Base-by-base conservation (phyloP, 2,329 filamentous ascomycete genomes). In the Fusarium begoniae region DNA sequence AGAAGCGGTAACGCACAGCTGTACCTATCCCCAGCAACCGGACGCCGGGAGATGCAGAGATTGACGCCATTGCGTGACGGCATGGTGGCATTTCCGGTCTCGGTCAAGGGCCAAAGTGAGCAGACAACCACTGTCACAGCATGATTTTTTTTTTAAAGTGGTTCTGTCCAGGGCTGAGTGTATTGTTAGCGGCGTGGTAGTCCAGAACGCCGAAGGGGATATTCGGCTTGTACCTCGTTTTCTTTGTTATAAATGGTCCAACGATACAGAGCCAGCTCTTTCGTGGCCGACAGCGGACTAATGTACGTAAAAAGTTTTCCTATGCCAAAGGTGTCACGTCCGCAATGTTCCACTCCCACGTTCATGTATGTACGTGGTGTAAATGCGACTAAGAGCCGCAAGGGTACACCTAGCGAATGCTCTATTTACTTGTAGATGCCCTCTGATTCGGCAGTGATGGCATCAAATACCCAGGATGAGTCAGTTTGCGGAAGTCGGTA, bases 61-160 rank as follows among this genome's bases (percentile, higher is more conserved):
- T 73, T 78, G 77, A 78, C 77, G 77, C 77, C 77, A 78, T 78
- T 67, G 74, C 57, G 70, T 75, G 74, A 73, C 64, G 68, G 72
- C 77, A 78, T 79, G 77, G 68, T 78, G 75, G 75, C 70, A 78
- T 76, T 68, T 66, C 69, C 59, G 55, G 57, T 75, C 65, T 74
- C 67, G 73, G 72, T 61, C 72, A 75, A 72, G 63, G 59, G 59
- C 40, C 51, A 72, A 40, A 61, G 59, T 24, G 58, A 73, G 50
- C 32, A 68, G 47, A 63, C 48, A 48, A 44, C 37, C 28, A 38
- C 48, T 58, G 55, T 55, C 53, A 44, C 43, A 63, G 41, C 45
- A 53, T 72, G 40, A 18, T 28, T 40, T 44, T 47, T 60, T 59
- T 59, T 64, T 69, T 3, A 38, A 66, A 70, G 71, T 70, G 67